Percentiles rank a stretch among this genome's conserved stretches.
phyloP scores from a whole-genome alignment of 192 early-diverging fungal genomes.

The Powellomyces hirtus region DNA sequence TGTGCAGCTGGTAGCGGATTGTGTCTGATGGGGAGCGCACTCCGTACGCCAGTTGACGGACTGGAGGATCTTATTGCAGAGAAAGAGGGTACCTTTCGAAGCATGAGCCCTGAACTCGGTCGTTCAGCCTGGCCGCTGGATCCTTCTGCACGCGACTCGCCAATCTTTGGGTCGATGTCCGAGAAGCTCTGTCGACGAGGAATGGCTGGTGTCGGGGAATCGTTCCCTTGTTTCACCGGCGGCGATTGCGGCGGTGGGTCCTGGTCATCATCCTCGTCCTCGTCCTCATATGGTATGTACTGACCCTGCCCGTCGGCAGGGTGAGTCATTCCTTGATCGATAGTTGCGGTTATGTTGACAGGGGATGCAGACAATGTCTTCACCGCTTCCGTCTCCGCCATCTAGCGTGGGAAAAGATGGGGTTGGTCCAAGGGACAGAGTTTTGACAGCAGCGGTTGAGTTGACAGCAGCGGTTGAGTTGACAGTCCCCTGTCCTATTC shows the following conservation, averaged over 20 bases:
- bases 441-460: no score
- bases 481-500: no score
- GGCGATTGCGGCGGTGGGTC: background rate
- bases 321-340: no score
- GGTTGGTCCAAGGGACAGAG: no score
- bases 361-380: no score
- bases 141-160: background rate
- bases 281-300: background rate
- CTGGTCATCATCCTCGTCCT: background rate
- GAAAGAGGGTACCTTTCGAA: conserved; percentile 21
- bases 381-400: no score
- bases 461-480: no score
- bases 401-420: no score
- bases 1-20: background rate
- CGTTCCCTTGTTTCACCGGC: background rate
- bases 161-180: background rate
- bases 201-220: background rate
- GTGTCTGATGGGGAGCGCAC: conserved; percentile 2
- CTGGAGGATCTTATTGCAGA: background rate
- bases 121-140: conserved; percentile 35
- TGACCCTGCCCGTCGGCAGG: no score
- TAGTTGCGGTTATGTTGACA: no score
- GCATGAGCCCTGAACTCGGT: conserved; percentile 15
- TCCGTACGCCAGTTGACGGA: background rate
- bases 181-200: background rate